Conservation (phyloP, 2,329 filamentous ascomycete genomes). For the Botrytis cinerea region DNA sequence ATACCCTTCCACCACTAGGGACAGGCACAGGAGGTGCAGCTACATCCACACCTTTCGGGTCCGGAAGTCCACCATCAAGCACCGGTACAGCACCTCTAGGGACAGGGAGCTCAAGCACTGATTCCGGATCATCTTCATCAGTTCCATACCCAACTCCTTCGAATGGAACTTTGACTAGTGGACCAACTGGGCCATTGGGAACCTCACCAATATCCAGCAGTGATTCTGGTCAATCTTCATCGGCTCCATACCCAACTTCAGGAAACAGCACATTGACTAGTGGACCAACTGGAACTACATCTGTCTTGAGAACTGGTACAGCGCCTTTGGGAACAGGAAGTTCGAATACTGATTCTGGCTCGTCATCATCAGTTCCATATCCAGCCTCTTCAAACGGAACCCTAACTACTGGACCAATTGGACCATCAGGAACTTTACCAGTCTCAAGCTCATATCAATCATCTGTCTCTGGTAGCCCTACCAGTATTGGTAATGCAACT, state of each 20-base stretch:
- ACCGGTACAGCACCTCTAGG: not conserved
- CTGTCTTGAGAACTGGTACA: constrained; percentile 6
- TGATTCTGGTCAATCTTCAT: not conserved
- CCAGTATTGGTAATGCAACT: constrained; percentile 5
- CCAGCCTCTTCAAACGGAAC: constrained; percentile 26
- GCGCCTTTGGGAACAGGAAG: constrained; percentile 17
- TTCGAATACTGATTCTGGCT: constrained; percentile 22
- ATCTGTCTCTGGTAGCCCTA: not conserved
- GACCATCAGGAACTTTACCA: constrained; percentile 18
- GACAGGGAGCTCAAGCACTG: constrained; percentile 21
- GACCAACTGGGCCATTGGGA: constrained; percentile 24
- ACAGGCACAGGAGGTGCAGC: constrained; percentile 11
- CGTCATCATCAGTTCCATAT: constrained; percentile 25
- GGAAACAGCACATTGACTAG: constrained; percentile 16
- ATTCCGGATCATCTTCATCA: constrained; percentile 22
- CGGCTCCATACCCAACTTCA: constrained; percentile 14
- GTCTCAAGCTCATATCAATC: constrained; percentile 13
- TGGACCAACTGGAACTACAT: constrained; percentile 21
- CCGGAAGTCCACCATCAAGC: constrained; percentile 23
- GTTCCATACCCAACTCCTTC: constrained; percentile 25
- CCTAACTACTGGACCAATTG: constrained; percentile 21
- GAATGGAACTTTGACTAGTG: constrained; percentile 23
- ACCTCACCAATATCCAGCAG: not conserved
- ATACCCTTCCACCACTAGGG: constrained; percentile 5
- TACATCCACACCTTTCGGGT: not conserved